A percentile compares a stretch with the other conserved stretches of the same genome.
These are phyloP conservation scores for Quercus ilex DNA, from an alignment of 306 rosid species.

Conservation along the genomic window DNA sequence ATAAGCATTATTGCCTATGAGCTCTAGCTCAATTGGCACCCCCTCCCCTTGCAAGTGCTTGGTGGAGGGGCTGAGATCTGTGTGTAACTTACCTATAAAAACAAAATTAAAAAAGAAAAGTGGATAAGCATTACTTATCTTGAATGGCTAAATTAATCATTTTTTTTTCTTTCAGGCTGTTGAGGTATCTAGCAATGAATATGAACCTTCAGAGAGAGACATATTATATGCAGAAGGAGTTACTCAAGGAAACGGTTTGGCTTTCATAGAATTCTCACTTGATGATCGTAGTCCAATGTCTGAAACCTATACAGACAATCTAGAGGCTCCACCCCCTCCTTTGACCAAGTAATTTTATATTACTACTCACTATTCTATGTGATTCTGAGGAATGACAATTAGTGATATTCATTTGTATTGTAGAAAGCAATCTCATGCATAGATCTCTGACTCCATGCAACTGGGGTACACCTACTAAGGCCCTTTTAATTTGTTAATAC, in stretches of 20 bases:
- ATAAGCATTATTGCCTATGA: background rate
- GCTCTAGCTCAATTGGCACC: too few relatives aligned
- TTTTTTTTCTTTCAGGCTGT: slow-evolving; percentile 68
- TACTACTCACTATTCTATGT: background rate
- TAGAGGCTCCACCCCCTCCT: slow-evolving; percentile 73
- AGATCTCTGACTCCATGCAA: background rate
- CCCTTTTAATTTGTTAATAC: background rate
- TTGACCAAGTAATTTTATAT: slow-evolving; percentile 55
- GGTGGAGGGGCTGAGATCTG: too few relatives aligned
- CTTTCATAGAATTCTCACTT: slow-evolving; percentile 91
- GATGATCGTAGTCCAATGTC: slow-evolving; percentile 88
- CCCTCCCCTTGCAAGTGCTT: too few relatives aligned
- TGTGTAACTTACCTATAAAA: too few relatives aligned
- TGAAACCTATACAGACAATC: slow-evolving; percentile 72
- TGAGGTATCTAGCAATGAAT: slow-evolving; percentile 94
- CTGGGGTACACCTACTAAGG: background rate
- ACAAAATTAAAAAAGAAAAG: background rate
- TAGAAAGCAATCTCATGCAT: background rate
- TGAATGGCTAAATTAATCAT: slow-evolving; percentile 1
- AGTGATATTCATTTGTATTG: background rate
- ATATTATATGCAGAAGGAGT: slow-evolving; percentile 97
- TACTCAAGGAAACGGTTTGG: slow-evolving; percentile 93
- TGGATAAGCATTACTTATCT: background rate
- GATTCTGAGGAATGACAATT: background rate
- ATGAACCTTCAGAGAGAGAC: slow-evolving; percentile 93